These are phyloP conservation scores for Arthroderma sp. DNA, from an alignment of 2,329 filamentous ascomycete genomes.

Conservation along the genomic window DNA sequence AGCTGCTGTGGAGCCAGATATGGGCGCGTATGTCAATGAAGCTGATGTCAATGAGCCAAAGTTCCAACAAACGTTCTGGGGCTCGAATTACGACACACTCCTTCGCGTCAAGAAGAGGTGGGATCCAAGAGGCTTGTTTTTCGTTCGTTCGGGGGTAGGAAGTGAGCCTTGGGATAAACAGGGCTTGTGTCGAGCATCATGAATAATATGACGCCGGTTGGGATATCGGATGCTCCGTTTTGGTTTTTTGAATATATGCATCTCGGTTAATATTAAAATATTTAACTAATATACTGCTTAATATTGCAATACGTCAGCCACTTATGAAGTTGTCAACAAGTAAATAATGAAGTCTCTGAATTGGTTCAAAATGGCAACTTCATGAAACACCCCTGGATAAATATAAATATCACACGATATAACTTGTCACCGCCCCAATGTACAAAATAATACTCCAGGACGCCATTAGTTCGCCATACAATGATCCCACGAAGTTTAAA, in stretches of 20 bases:
- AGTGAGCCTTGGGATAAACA: conserved; percentile 11
- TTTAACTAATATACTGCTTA: too few species aligned
- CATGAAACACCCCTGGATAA: too few species aligned
- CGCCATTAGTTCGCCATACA: too few species aligned
- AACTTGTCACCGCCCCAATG: too few species aligned
- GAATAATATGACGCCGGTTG: background rate
- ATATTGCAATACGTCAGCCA: too few species aligned
- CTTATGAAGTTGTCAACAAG: too few species aligned
- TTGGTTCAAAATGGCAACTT: too few species aligned
- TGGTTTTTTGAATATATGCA: background rate
- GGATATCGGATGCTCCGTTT: background rate
- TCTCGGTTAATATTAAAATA: too few species aligned
- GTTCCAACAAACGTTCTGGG: conserved; percentile 33
- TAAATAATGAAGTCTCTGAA: too few species aligned
- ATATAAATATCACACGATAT: too few species aligned
- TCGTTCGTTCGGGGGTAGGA: conserved; percentile 37
- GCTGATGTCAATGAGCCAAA: conserved; percentile 25
- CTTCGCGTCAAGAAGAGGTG: conserved; percentile 31
- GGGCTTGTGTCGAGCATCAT: conserved; percentile 7
- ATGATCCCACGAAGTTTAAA: too few species aligned
- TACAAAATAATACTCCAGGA: too few species aligned
- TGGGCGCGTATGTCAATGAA: conserved; percentile 35
- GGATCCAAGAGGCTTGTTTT: conserved; percentile 36
- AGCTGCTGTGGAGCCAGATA: conserved; percentile 27
- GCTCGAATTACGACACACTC: conserved; percentile 29